Percentiles rank a stretch among this genome's conserved stretches.
These are phyloP conservation scores for Gaeumannomyces tritici DNA, from an alignment of 2,329 filamentous ascomycete genomes.

Conservation along the genomic window DNA sequence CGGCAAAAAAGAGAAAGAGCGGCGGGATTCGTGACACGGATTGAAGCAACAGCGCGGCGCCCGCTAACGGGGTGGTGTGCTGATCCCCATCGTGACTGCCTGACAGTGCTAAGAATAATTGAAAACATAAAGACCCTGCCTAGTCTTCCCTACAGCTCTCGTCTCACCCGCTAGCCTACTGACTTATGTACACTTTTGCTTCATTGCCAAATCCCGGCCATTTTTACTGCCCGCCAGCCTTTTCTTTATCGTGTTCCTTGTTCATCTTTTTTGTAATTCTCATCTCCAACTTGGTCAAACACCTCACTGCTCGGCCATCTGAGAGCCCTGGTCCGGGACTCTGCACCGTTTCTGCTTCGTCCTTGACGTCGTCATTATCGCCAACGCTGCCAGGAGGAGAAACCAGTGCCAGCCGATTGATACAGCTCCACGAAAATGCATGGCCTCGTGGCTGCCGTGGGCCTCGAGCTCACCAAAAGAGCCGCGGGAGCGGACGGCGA, in stretches of 20 bases:
- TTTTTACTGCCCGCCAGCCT: background rate
- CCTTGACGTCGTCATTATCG: background rate
- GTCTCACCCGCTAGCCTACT: background rate
- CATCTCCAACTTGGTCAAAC: too few species aligned
- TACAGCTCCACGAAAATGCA: background rate
- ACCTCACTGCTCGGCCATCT: too few species aligned
- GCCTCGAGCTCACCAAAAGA: background rate
- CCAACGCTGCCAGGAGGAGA: background rate
- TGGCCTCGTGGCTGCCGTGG: background rate
- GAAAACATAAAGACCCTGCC: background rate
- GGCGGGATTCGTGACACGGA: background rate
- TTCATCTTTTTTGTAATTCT: background rate
- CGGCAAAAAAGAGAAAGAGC: background rate
- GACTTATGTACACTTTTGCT: background rate
- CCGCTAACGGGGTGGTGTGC: background rate
- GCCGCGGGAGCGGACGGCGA: too few species aligned
- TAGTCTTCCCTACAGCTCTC: background rate
- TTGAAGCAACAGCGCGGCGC: background rate
- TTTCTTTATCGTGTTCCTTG: background rate
- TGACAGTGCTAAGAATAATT: background rate
- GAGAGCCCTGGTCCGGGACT: too few species aligned
- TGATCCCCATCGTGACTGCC: background rate
- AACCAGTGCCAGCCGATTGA: background rate
- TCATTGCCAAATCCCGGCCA: background rate
- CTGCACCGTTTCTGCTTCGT: background rate